A percentile compares a stretch with the other conserved stretches of the same genome.
Conservation (phyloP, 257 asterid genomes). For the Mitragyna speciosa region DNA sequence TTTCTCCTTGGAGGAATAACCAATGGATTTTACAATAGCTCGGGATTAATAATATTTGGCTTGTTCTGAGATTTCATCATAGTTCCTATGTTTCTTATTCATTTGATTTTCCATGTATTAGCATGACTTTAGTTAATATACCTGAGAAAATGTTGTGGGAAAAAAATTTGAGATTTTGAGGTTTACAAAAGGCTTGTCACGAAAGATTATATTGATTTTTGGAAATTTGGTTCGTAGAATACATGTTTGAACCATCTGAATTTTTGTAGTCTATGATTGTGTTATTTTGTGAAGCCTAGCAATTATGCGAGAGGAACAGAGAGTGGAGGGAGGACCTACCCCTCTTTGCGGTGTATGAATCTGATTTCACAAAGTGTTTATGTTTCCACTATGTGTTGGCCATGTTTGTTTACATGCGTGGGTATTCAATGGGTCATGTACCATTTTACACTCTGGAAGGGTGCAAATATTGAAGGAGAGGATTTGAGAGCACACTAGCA, state of each 20-base stretch:
- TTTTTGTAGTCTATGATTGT: neutral
- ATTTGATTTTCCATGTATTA: neutral
- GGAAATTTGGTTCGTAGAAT: neutral
- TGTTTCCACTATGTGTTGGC: neutral
- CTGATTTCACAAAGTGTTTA: neutral
- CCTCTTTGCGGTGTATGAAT: neutral
- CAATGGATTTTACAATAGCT: neutral
- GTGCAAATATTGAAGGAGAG: neutral
- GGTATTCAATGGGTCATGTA: neutral
- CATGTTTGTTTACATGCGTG: neutral
- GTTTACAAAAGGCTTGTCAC: neutral
- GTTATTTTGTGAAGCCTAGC: neutral
- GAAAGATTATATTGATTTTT: neutral
- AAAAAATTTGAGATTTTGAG: neutral
- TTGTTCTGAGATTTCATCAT: neutral
- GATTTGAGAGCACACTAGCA: neutral
- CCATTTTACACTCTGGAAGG: neutral
- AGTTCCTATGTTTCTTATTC: neutral
- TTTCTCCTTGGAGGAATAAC: neutral
- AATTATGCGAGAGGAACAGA: neutral
- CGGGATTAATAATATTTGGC: neutral
- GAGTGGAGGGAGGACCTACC: neutral
- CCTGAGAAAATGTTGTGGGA: neutral
- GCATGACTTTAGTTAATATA: neutral
- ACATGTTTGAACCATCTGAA: neutral